Percentiles rank a stretch among this genome's conserved stretches.
Evolutionary conservation across 495 filamentous ascomycete species (phyloP).

Genomic region (Penicillium bialowiezense): DNA sequence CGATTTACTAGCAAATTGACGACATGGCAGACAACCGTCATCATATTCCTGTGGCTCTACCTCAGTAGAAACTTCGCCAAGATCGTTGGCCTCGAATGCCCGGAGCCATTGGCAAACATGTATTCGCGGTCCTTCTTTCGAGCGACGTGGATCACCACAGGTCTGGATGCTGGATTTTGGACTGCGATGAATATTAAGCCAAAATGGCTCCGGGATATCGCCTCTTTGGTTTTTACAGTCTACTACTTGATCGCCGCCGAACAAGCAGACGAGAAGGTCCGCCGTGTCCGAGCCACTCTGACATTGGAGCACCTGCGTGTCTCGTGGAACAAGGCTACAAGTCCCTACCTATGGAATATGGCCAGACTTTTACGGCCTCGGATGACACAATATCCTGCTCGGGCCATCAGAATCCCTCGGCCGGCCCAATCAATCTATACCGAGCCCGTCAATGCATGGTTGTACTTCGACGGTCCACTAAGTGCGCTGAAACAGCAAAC

Average conservation of each 20-base stretch:
- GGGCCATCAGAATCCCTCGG: slow-evolving; percentile 78
- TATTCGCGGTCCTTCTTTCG: slow-evolving; percentile 95
- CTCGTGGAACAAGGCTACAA: slow-evolving; percentile 91
- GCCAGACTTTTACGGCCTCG: slow-evolving; percentile 71
- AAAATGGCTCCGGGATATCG: slow-evolving; percentile 79
- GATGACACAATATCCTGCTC: slow-evolving; percentile 72
- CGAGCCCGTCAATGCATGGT: slow-evolving; percentile 80
- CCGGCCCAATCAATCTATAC: slow-evolving; percentile 74
- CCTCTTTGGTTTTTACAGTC: slow-evolving; percentile 74
- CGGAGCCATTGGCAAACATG: slow-evolving; percentile 90
- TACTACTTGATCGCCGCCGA: slow-evolving; percentile 95
- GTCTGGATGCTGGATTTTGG: slow-evolving; percentile 95
- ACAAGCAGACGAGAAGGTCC: slow-evolving; percentile 94
- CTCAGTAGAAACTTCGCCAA: slow-evolving; percentile 89
- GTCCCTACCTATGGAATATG: slow-evolving; percentile 73
- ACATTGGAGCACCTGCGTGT: slow-evolving; percentile 90
- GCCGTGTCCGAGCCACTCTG: slow-evolving; percentile 78
- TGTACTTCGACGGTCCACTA: slow-evolving; percentile 90
- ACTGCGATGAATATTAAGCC: slow-evolving; percentile 87
- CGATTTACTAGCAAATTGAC: slow-evolving; percentile 68
- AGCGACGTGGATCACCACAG: slow-evolving; percentile 95
- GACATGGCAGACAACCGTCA: slow-evolving; percentile 82
- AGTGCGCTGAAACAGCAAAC: slow-evolving; percentile 72
- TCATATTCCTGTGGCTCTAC: slow-evolving; percentile 90
- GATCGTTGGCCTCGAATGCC: slow-evolving; percentile 84